Conservation (phyloP, 352 stramenopile species). For the Pythium scleroteichum region DNA sequence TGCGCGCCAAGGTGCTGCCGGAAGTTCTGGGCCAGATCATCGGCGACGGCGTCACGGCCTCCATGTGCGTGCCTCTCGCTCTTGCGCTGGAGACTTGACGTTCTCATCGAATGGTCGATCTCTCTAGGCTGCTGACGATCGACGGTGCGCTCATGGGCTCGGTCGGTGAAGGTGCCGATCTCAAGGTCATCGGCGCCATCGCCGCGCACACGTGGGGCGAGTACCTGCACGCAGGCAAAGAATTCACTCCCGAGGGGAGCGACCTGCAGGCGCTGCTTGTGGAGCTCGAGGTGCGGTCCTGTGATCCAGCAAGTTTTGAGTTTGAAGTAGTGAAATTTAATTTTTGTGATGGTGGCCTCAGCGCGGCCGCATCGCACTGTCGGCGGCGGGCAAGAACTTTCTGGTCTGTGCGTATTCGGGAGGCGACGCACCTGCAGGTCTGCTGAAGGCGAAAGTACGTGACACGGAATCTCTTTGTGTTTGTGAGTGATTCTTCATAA, state of each 20-base stretch:
- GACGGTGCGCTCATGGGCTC: conserved; percentile 84
- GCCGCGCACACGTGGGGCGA: conserved; percentile 84
- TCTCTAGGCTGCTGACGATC: conserved; percentile 73
- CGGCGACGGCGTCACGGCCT: conserved; percentile 66
- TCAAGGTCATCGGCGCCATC: conserved; percentile 87
- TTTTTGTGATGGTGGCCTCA: conserved; percentile 18
- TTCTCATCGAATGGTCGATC: background rate
- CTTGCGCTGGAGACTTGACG: too few species aligned
- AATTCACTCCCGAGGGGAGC: conserved; percentile 50
- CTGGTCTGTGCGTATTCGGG: conserved; percentile 77
- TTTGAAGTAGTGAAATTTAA: background rate
- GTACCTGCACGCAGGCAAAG: conserved; percentile 73
- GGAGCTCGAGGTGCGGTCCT: conserved; percentile 51
- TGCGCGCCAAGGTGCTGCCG: conserved; percentile 77
- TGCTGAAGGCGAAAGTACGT: conserved; percentile 76
- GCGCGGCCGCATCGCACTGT: conserved; percentile 63
- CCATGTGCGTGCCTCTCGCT: conserved; percentile 53
- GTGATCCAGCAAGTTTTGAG: background rate
- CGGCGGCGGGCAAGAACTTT: conserved; percentile 66
- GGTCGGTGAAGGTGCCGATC: conserved; percentile 65
- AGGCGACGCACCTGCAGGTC: conserved; percentile 48
- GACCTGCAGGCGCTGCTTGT: conserved; percentile 68
- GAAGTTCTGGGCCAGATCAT: conserved; percentile 81
- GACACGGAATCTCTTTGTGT: background rate
- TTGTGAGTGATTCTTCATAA: background rate